Percentiles rank a stretch among this genome's conserved stretches.
Conservation (phyloP, 192 early-diverging fungal species). For the Umbelopsis ramanniana region DNA sequence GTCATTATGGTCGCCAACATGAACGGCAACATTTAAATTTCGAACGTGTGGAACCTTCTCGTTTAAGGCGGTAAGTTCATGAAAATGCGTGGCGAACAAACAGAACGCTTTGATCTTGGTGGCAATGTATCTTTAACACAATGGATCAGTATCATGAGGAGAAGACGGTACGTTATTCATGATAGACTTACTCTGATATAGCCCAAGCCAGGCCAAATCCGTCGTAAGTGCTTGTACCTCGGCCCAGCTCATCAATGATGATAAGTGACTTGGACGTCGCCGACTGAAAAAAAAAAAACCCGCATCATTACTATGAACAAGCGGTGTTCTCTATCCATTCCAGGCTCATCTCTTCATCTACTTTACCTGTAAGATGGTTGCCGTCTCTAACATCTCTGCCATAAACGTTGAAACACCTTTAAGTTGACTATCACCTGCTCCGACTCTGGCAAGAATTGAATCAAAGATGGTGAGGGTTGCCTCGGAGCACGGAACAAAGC, state of each 20-base stretch:
- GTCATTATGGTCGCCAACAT: constrained; percentile 43
- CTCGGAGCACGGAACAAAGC: constrained; percentile 88
- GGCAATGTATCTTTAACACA: constrained; percentile 65
- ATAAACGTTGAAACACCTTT: constrained; percentile 97
- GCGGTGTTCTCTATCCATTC: not conserved
- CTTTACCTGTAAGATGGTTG: constrained; percentile 79
- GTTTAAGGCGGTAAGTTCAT: constrained; percentile 89
- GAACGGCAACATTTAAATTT: constrained; percentile 90
- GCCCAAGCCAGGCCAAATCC: constrained; percentile 98
- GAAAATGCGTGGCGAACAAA: constrained; percentile 97
- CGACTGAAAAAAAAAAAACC: constrained; percentile 48
- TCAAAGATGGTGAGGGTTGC: constrained; percentile 81
- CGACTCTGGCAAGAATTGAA: constrained; percentile 89
- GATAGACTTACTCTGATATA: constrained; percentile 80
- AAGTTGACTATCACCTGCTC: constrained; percentile 91
- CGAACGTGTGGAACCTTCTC: constrained; percentile 72
- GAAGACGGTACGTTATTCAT: not conserved
- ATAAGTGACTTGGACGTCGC: constrained; percentile 85
- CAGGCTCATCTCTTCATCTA: not conserved
- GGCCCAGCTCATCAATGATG: constrained; percentile 94
- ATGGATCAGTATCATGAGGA: not conserved
- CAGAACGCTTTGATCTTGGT: constrained; percentile 72
- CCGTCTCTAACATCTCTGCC: constrained; percentile 94
- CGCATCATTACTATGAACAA: not conserved
- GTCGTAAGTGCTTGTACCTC: constrained; percentile 98